Evolutionary conservation across 495 filamentous ascomycete species (phyloP).

Genomic region (Bacidia gigantensis): DNA sequence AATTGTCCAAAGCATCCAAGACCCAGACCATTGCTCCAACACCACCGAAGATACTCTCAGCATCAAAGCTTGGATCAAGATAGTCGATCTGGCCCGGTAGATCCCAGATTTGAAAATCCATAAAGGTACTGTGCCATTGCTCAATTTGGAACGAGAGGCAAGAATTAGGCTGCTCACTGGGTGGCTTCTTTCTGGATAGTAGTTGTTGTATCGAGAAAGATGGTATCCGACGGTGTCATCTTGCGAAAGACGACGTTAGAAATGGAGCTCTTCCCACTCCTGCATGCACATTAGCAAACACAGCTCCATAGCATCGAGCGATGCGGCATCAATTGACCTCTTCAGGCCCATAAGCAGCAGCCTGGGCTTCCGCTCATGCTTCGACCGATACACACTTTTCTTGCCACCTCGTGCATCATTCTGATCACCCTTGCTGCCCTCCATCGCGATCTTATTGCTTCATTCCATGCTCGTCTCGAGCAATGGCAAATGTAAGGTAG

Average conservation of each 20-base stretch:
- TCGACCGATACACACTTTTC: background rate
- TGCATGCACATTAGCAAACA: conserved; percentile 24
- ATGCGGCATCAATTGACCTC: conserved; percentile 49
- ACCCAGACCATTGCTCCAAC: conserved; percentile 95
- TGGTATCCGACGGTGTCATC: conserved; percentile 82
- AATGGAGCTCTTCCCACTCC: conserved; percentile 95
- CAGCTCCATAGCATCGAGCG: background rate
- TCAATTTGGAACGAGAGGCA: background rate
- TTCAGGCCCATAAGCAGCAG: conserved; percentile 90
- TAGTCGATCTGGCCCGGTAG: conserved; percentile 90
- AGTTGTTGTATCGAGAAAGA: conserved; percentile 89
- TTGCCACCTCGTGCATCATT: background rate
- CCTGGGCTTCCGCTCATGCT: conserved; percentile 52
- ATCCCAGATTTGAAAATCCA: conserved; percentile 98
- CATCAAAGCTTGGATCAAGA: conserved; percentile 71
- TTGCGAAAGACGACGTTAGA: conserved; percentile 97
- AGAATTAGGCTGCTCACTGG: conserved; percentile 47
- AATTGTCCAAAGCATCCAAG: conserved; percentile 95
- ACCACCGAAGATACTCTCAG: conserved; percentile 83
- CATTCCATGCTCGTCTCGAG: background rate
- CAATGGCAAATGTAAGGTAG: no score
- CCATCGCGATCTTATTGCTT: background rate
- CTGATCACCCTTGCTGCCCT: background rate
- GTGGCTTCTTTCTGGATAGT: conserved; percentile 85
- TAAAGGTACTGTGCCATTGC: conserved; percentile 57